phyloP scores from a whole-genome alignment of 371 early-diverging fungal genomes.

The Mucor lusitanicus region DNA sequence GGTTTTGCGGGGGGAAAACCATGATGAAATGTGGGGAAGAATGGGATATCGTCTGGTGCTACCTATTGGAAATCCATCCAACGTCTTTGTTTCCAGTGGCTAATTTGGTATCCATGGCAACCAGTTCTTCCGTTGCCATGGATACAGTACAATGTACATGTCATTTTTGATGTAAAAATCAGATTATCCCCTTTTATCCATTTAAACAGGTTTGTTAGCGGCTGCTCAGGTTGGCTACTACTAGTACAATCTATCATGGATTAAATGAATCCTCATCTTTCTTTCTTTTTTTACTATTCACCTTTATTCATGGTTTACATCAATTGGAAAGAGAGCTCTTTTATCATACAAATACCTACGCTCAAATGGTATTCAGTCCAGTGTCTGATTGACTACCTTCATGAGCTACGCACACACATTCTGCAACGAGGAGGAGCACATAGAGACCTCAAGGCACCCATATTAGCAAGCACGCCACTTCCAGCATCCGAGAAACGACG shows the following conservation, averaged over 20 bases:
- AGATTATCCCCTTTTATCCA: no score
- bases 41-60: neutral
- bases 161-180: neutral
- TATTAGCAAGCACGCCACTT: neutral
- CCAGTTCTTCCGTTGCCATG: neutral
- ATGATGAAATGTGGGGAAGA: neutral
- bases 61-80: neutral
- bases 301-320: neutral
- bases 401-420: neutral
- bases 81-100: no score
- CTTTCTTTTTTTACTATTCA: neutral
- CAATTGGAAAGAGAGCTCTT: neutral
- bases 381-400: neutral
- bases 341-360: neutral
- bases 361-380: constrained; percentile 1
- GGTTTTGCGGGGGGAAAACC: neutral
- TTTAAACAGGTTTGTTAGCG: neutral
- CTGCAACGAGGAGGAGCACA: no score
- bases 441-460: neutral
- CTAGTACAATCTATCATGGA: neutral
- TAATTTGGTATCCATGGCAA: no score
- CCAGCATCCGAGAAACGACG: neutral
- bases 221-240: neutral
- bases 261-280: neutral
- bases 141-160: neutral